These are phyloP conservation scores for Sistotremastrum suecicum DNA, from an alignment of 768 basidiomycete species.

Conservation along the genomic window DNA sequence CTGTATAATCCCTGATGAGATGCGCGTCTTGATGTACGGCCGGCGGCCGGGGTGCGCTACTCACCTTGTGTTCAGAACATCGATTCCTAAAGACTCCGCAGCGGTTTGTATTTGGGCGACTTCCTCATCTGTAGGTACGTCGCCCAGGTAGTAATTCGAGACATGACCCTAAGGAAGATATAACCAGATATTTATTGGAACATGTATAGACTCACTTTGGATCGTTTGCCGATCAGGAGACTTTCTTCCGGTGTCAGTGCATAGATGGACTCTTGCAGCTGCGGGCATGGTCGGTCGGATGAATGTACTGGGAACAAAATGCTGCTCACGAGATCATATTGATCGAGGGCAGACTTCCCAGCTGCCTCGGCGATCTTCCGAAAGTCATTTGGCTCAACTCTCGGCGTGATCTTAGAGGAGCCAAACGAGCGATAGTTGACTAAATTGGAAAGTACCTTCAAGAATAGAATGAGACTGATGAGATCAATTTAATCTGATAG, in stretches of 20 bases:
- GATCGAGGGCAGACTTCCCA: conserved; percentile 27
- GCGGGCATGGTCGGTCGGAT: background rate
- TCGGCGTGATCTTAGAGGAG: conserved; percentile 75
- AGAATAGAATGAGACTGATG: background rate
- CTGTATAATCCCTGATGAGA: too few species aligned
- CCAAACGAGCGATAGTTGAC: conserved; percentile 73
- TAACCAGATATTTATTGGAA: background rate
- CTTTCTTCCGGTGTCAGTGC: conserved; percentile 45
- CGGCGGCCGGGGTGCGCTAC: too few species aligned
- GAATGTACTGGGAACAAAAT: background rate
- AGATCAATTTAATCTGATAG: background rate
- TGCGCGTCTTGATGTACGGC: too few species aligned
- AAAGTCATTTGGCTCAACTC: conserved; percentile 47
- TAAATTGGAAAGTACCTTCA: conserved; percentile 14
- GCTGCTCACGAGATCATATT: background rate
- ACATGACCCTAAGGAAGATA: conserved; percentile 41
- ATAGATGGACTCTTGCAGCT: conserved; percentile 72
- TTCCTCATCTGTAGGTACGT: conserved; percentile 59
- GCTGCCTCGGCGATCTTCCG: conserved; percentile 46
- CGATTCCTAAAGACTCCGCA: conserved; percentile 62
- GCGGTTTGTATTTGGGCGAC: conserved; percentile 62
- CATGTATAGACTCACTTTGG: conserved; percentile 3
- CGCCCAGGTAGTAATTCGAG: conserved; percentile 77
- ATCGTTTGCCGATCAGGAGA: conserved; percentile 69
- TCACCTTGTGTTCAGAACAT: conserved; percentile 53